These are phyloP conservation scores for Lichtheimia ornata DNA, from an alignment of 371 early-diverging fungal genomes.

Conservation along the genomic window DNA sequence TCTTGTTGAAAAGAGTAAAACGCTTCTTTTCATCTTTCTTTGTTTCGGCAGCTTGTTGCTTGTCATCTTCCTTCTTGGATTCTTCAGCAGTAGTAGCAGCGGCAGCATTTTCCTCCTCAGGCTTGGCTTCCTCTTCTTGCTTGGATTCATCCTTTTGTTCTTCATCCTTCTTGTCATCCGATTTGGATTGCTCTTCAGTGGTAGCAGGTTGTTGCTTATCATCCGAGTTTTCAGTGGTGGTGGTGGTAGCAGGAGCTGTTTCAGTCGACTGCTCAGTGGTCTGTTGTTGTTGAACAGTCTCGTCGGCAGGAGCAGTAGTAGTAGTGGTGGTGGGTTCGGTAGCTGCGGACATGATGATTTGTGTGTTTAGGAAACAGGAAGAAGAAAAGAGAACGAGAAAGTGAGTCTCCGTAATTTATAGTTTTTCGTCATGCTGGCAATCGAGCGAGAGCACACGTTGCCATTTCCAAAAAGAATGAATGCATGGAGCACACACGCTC, in stretches of 20 bases:
- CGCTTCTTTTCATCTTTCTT: slow-evolving; percentile 5
- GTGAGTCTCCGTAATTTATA: too few relatives aligned
- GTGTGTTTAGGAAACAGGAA: too few relatives aligned
- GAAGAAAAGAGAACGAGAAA: too few relatives aligned
- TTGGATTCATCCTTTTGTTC: slow-evolving; percentile 6
- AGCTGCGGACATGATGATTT: too few relatives aligned
- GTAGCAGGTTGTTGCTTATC: neutral
- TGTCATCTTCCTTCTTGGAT: slow-evolving; percentile 3
- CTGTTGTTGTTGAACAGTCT: too few relatives aligned
- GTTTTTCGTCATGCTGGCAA: too few relatives aligned
- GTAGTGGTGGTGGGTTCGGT: too few relatives aligned
- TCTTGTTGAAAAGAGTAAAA: slow-evolving; percentile 13
- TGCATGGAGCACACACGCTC: too few relatives aligned
- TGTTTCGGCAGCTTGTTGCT: neutral
- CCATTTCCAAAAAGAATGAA: too few relatives aligned
- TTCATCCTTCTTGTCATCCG: slow-evolving; percentile 14
- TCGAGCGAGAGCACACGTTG: too few relatives aligned
- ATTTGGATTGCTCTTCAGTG: neutral
- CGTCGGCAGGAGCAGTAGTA: too few relatives aligned
- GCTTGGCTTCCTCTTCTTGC: neutral
- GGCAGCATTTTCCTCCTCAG: neutral
- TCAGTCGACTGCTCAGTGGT: neutral
- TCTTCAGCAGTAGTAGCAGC: neutral
- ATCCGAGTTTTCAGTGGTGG: neutral
- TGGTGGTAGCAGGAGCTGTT: slow-evolving; percentile 1